These are phyloP conservation scores for Zalaria sp. DNA, from an alignment of 2,329 filamentous ascomycete genomes.

Conservation along the genomic window DNA sequence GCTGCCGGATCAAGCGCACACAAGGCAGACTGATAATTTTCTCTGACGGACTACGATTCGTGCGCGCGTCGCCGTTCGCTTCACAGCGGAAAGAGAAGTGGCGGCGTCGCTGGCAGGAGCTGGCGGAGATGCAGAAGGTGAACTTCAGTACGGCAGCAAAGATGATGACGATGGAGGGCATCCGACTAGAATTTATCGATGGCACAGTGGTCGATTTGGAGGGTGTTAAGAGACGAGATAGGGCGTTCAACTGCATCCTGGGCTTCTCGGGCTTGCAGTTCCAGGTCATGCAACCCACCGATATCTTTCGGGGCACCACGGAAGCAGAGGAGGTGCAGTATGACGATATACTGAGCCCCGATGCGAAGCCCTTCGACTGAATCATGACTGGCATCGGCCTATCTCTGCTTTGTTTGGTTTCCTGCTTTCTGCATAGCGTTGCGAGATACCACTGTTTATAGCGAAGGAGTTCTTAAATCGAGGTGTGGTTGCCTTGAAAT, in stretches of 20 bases:
- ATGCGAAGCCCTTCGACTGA: background rate
- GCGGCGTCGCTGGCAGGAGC: slow-evolving; percentile 11
- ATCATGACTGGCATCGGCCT: slow-evolving; percentile 1
- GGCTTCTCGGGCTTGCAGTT: slow-evolving; percentile 21
- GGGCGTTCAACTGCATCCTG: slow-evolving; percentile 22
- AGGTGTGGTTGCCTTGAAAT: too few relatives aligned
- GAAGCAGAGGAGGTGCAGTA: background rate
- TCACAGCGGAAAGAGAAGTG: slow-evolving; percentile 9
- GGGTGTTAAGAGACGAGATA: slow-evolving; percentile 17
- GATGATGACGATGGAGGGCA: slow-evolving; percentile 1
- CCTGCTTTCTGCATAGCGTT: too few relatives aligned
- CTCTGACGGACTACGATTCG: slow-evolving; percentile 13
- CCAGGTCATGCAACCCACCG: slow-evolving; percentile 13
- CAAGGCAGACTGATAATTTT: slow-evolving; percentile 12
- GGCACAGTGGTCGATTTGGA: slow-evolving; percentile 8
- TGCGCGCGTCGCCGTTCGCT: slow-evolving; percentile 4
- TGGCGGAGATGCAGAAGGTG: slow-evolving; percentile 15
- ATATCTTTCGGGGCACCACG: background rate
- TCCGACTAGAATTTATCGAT: slow-evolving; percentile 3
- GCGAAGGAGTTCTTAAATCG: too few relatives aligned
- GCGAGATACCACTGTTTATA: too few relatives aligned
- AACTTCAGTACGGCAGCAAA: slow-evolving; percentile 3
- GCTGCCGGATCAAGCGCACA: slow-evolving; percentile 9
- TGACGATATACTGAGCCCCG: background rate
- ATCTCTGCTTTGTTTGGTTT: background rate